A percentile compares a stretch with the other conserved stretches of the same genome.
These are phyloP conservation scores for Amanita phalloides DNA, from an alignment of 768 basidiomycete genomes.

Conservation along the genomic window DNA sequence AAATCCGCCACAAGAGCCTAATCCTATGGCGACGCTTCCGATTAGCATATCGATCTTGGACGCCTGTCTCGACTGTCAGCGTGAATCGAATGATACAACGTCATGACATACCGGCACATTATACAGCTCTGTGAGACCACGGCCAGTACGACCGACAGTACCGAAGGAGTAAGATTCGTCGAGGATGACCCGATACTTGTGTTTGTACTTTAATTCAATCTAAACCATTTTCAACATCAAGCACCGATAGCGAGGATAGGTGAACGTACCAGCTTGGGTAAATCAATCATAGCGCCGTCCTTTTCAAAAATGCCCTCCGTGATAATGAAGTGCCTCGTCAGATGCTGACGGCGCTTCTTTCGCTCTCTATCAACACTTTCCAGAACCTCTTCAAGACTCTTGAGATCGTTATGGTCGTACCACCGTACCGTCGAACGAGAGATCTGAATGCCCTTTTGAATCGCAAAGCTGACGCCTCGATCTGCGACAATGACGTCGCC, in stretches of 20 bases:
- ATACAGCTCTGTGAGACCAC: slow-evolving; percentile 90
- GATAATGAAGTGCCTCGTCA: slow-evolving; percentile 90
- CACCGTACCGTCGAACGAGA: slow-evolving; percentile 86
- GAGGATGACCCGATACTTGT: slow-evolving; percentile 91
- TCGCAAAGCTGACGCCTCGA: slow-evolving; percentile 89
- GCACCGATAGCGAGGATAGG: neutral
- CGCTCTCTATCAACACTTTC: slow-evolving; percentile 79
- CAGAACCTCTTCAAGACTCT: slow-evolving; percentile 83
- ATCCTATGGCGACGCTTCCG: slow-evolving; percentile 77
- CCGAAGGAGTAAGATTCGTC: slow-evolving; percentile 96
- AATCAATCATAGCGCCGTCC: slow-evolving; percentile 85
- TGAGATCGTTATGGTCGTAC: slow-evolving; percentile 94
- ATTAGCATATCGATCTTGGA: slow-evolving; percentile 91
- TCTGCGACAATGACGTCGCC: slow-evolving; percentile 98
- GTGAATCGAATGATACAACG: neutral
- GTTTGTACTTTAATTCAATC: slow-evolving; percentile 92
- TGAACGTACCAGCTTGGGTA: slow-evolving; percentile 76
- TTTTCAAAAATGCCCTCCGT: slow-evolving; percentile 96
- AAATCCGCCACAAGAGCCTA: slow-evolving; percentile 86
- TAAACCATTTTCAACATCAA: slow-evolving; percentile 17
- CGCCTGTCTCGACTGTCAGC: slow-evolving; percentile 35
- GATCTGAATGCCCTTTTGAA: slow-evolving; percentile 94
- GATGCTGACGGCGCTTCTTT: slow-evolving; percentile 67
- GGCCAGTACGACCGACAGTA: slow-evolving; percentile 83
- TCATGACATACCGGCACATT: slow-evolving; percentile 70